A percentile compares a stretch with the other conserved stretches of the same genome.
These are phyloP conservation scores for Basidiobolus heterosporus DNA, from an alignment of 371 early-diverging fungal genomes.

Conservation along the genomic window DNA sequence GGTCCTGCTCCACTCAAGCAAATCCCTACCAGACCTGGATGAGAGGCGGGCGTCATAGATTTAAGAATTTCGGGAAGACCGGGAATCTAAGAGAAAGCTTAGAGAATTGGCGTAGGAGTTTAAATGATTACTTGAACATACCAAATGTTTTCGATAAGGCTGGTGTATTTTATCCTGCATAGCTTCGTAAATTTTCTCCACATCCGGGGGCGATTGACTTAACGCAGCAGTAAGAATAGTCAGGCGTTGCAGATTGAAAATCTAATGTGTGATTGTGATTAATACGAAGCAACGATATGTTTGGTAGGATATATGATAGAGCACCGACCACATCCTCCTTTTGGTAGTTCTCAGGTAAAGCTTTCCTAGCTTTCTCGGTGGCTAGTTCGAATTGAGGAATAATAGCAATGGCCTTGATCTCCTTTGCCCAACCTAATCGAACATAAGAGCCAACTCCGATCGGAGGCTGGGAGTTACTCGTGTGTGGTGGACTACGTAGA, in stretches of 20 bases:
- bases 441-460: constrained; percentile 50
- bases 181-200: constrained; percentile 64
- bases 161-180: constrained; percentile 93
- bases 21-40: constrained; percentile 77
- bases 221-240: constrained; percentile 75
- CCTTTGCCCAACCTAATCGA: constrained; percentile 39
- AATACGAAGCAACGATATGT: too few relatives aligned
- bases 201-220: constrained; percentile 40
- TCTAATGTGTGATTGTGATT: constrained; percentile 21
- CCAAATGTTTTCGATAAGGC: constrained; percentile 74
- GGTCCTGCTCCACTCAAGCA: constrained; percentile 94
- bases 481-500: constrained; percentile 33
- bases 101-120: too few relatives aligned
- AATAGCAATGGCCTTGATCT: constrained; percentile 65
- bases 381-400: constrained; percentile 84
- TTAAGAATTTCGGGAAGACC: constrained; percentile 74
- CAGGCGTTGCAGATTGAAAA: constrained; percentile 85
- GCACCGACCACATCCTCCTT: constrained; percentile 60
- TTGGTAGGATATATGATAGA: background rate
- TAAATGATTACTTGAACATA: constrained; percentile 15
- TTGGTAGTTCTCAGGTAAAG: constrained; percentile 59
- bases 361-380: constrained; percentile 79
- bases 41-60: constrained; percentile 45
- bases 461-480: constrained; percentile 25
- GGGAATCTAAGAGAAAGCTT: too few relatives aligned